phyloP scores from a whole-genome alignment of 2,329 filamentous ascomycete genomes.

The Neospermospora avenae region DNA sequence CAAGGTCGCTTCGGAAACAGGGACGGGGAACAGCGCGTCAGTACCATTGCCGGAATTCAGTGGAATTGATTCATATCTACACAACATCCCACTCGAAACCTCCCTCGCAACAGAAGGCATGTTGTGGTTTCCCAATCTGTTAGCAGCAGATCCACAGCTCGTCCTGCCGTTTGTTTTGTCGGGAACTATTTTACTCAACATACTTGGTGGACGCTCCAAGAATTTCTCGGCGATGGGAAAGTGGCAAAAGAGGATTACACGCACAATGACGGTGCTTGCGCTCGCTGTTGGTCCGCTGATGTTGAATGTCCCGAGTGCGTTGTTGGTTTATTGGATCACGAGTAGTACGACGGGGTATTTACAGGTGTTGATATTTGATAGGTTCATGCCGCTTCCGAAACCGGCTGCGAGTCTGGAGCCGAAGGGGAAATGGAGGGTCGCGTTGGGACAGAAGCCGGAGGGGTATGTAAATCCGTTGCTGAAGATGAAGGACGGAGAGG shows the following conservation, averaged over 20 bases:
- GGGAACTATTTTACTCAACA: conserved; percentile 46
- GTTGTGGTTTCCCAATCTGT: conserved; percentile 58
- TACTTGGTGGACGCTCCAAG: conserved; percentile 29
- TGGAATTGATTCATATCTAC: not conserved
- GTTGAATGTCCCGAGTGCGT: conserved; percentile 41
- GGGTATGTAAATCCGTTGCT: not conserved
- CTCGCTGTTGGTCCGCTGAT: conserved; percentile 39
- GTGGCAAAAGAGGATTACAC: conserved; percentile 29
- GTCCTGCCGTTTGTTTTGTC: conserved; percentile 48
- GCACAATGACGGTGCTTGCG: conserved; percentile 38
- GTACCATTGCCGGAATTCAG: conserved; percentile 6
- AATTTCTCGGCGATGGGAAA: conserved; percentile 12
- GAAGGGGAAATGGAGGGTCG: conserved; percentile 20
- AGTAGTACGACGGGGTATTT: conserved; percentile 41
- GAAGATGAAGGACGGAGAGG: not conserved
- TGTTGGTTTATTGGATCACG: conserved; percentile 49
- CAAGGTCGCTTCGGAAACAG: not conserved
- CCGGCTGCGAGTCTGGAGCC: conserved; percentile 34
- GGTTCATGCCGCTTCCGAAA: conserved; percentile 37
- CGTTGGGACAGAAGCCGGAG: conserved; percentile 7
- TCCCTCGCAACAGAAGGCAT: conserved; percentile 53
- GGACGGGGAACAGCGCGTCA: not conserved
- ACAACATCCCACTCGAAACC: conserved; percentile 17
- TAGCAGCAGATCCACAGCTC: conserved; percentile 48
- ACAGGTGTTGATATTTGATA: conserved; percentile 40